A percentile compares a stretch with the other conserved stretches of the same genome.
Evolutionary conservation across 441 rosid species (phyloP).

Genomic region (Adansonia madagascariensis): DNA sequence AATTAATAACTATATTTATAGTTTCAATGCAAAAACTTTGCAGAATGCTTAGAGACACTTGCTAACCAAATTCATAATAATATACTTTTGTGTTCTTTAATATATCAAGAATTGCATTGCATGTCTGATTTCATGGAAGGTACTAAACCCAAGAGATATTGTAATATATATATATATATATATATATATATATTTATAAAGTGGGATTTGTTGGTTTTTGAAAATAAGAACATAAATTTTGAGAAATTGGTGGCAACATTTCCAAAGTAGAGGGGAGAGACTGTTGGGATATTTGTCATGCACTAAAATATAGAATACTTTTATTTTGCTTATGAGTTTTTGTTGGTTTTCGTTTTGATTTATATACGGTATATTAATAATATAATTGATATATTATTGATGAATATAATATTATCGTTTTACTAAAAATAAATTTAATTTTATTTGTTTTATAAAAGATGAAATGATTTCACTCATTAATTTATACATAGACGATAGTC

Average conservation of each 20-base stretch:
- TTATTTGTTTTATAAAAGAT: background rate
- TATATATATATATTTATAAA: background rate
- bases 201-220: constrained; percentile 37
- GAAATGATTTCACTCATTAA: too few relatives aligned
- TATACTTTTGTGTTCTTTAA: background rate
- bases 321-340: background rate
- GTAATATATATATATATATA: background rate
- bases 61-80: too few relatives aligned
- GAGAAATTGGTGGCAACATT: constrained; percentile 47
- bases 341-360: background rate
- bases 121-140: background rate
- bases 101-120: background rate
- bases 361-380: too few relatives aligned
- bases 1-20: too few relatives aligned
- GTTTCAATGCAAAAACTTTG: too few relatives aligned
- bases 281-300: background rate
- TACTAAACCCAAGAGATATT: background rate
- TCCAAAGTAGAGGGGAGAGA: constrained; percentile 36
- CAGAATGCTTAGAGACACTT: too few relatives aligned
- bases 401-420: too few relatives aligned
- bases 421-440: background rate
- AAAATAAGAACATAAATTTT: constrained; percentile 28
- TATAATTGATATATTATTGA: too few relatives aligned
- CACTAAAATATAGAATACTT: constrained; percentile 19
- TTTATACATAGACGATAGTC: constrained; percentile 39